A percentile compares a stretch with the other conserved stretches of the same genome.
Evolutionary conservation across 148 eudicot genomes (phyloP).

Genomic region (Talinum fruticosum): DNA sequence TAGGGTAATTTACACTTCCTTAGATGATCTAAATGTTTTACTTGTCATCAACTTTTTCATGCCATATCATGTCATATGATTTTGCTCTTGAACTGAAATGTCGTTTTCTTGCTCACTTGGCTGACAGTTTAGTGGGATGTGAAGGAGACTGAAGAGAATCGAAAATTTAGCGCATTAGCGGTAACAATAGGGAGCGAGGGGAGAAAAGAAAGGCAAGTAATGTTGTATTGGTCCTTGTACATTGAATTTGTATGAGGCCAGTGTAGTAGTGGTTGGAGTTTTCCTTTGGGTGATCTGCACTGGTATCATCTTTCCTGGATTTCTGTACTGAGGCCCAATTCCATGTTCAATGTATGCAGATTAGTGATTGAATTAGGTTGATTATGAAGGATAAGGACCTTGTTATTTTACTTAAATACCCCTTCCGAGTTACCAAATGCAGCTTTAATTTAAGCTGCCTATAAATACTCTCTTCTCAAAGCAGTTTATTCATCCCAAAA

Average conservation of each 20-base stretch:
- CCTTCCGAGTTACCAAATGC: no score
- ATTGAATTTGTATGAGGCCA: not conserved
- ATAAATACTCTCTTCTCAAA: no score
- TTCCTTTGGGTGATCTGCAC: not conserved
- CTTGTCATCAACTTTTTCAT: no score
- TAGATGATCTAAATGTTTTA: no score
- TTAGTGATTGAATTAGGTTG: not conserved
- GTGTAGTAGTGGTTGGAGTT: not conserved
- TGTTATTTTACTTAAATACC: no score
- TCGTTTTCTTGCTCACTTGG: not conserved
- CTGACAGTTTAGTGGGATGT: not conserved
- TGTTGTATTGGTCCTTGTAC: not conserved
- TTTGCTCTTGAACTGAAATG: not conserved
- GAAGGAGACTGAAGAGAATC: not conserved
- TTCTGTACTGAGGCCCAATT: not conserved
- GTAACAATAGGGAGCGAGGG: not conserved
- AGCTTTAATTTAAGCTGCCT: no score
- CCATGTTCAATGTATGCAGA: not conserved
- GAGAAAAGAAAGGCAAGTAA: not conserved
- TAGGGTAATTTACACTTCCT: not conserved
- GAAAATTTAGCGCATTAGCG: not conserved
- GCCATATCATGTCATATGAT: not conserved
- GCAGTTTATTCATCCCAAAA: no score
- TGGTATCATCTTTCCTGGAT: not conserved
- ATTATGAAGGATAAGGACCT: not conserved